These are phyloP conservation scores for Boletus hoseneyae DNA, from an alignment of 1,284 basidiomycete species.

Conservation along the genomic window DNA sequence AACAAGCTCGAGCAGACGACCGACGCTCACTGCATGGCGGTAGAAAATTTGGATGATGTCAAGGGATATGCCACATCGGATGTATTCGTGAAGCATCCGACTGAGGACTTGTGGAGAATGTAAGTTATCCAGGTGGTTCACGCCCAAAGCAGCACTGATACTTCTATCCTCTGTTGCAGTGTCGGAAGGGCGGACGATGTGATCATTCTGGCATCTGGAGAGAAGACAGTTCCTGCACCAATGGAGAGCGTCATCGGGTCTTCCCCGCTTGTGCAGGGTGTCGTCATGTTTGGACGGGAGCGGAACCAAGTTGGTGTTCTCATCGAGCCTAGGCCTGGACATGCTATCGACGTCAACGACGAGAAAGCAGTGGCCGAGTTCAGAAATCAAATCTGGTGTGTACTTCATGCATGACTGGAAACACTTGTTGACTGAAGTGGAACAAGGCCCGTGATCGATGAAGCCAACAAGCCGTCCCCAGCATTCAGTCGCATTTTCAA, in stretches of 20 bases:
- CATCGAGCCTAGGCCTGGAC: constrained; percentile 32
- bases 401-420: neutral
- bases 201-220: constrained; percentile 29
- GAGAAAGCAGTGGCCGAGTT: constrained; percentile 29
- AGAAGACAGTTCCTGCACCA: constrained; percentile 32
- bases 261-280: constrained; percentile 16
- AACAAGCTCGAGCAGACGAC: constrained; percentile 11
- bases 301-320: constrained; percentile 40
- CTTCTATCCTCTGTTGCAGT: constrained; percentile 1
- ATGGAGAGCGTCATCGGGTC: constrained; percentile 29
- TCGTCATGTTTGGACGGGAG: constrained; percentile 41
- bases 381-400: constrained; percentile 39
- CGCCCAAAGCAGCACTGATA: neutral
- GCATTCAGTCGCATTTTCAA: constrained; percentile 32
- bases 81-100: constrained; percentile 29
- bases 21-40: constrained; percentile 6
- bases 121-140: neutral
- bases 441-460: constrained; percentile 25
- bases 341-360: constrained; percentile 30
- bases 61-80: constrained; percentile 30
- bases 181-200: constrained; percentile 31
- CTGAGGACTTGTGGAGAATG: constrained; percentile 30
- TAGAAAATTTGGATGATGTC: constrained; percentile 31
- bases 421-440: constrained; percentile 2
- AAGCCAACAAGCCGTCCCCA: constrained; percentile 28